Evolutionary conservation across 805 yeast species (phyloP).

Genomic region (Lipomyces starkeyi): DNA sequence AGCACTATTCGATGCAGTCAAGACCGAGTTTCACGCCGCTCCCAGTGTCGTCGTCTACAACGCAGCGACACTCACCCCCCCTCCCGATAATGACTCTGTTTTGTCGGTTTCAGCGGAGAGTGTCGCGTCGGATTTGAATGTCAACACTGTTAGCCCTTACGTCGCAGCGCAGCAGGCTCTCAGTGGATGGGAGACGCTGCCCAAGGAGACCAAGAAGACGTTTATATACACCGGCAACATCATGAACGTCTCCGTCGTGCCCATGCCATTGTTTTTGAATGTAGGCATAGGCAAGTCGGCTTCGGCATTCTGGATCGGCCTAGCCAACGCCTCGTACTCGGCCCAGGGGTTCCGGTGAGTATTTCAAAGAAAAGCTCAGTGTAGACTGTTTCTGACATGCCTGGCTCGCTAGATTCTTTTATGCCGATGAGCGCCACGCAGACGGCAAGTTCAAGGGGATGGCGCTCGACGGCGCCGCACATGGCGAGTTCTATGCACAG

Average conservation of each 20-base stretch:
- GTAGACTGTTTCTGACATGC: neutral
- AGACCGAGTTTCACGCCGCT: neutral
- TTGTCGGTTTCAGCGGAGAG: neutral
- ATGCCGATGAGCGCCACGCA: neutral
- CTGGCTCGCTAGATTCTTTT: neutral
- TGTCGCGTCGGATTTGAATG: constrained; percentile 4
- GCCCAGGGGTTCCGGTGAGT: constrained; percentile 1
- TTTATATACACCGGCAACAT: constrained; percentile 18
- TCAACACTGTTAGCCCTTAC: constrained; percentile 10
- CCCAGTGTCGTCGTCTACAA: constrained; percentile 2
- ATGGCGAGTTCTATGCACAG: neutral
- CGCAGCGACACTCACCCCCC: neutral
- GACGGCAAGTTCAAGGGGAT: neutral
- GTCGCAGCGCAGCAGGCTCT: constrained; percentile 16
- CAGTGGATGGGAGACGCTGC: constrained; percentile 10
- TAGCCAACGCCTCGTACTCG: neutral
- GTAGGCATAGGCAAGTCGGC: neutral
- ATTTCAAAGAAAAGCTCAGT: neutral
- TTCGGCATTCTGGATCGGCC: constrained; percentile 2
- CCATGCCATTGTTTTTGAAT: neutral
- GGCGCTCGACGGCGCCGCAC: constrained; percentile 1
- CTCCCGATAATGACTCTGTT: neutral
- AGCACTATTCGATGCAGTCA: neutral
- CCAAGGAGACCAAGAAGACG: constrained; percentile 6
- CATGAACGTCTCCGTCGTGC: neutral